phyloP scores from a whole-genome alignment of 2,329 filamentous ascomycete species.

The Cordyceps javanica region DNA sequence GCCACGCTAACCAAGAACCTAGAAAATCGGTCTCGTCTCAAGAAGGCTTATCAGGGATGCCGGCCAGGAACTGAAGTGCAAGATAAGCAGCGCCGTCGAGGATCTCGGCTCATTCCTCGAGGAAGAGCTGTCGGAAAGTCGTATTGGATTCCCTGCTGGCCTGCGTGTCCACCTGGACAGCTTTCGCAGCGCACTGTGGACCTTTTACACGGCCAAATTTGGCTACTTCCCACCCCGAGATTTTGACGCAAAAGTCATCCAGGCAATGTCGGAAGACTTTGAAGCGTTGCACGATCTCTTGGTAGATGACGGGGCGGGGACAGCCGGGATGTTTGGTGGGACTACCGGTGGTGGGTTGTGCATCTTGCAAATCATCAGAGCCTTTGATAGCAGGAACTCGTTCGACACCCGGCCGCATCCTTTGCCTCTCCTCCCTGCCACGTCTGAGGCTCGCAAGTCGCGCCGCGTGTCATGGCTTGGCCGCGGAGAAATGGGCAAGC shows the following conservation, averaged over 20 bases:
- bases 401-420: conserved; percentile 57
- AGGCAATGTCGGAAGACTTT: conserved; percentile 63
- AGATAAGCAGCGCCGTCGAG: conserved; percentile 50
- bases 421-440: conserved; percentile 57
- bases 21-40: conserved; percentile 48
- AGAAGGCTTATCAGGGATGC: conserved; percentile 60
- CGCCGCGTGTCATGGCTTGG: conserved; percentile 37
- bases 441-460: conserved; percentile 8
- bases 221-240: conserved; percentile 65
- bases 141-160: conserved; percentile 57
- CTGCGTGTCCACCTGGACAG: conserved; percentile 63
- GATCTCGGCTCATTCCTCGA: conserved; percentile 64
- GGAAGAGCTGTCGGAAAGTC: conserved; percentile 60
- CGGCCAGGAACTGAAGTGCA: conserved; percentile 58
- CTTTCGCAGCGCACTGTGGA: conserved; percentile 63
- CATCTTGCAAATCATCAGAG: conserved; percentile 59
- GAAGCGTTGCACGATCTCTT: conserved; percentile 64
- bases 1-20: neutral
- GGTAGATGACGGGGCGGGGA: conserved; percentile 54
- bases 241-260: conserved; percentile 54
- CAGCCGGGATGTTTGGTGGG: conserved; percentile 42
- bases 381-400: conserved; percentile 57
- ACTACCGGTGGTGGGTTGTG: conserved; percentile 62
- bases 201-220: conserved; percentile 60
- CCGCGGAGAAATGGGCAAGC: conserved; percentile 34